These are phyloP conservation scores for Flaveria linearis DNA, from an alignment of 129 eudicot genomes.

Conservation along the genomic window DNA sequence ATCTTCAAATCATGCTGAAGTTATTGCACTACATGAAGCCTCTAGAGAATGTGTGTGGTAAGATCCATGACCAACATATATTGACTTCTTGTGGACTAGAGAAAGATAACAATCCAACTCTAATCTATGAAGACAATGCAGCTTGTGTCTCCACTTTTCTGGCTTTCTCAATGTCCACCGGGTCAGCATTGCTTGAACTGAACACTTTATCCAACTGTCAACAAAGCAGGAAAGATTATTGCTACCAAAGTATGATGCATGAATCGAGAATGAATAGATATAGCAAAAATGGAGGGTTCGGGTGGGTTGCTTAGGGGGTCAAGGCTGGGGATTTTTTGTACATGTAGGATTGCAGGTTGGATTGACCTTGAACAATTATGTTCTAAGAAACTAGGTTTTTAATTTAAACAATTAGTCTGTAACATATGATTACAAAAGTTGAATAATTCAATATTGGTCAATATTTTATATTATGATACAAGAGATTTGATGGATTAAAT, in stretches of 20 bases:
- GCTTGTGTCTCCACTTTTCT: too few relatives aligned
- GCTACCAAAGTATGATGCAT: background rate
- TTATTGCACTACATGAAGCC: too few relatives aligned
- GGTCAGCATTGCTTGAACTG: conserved; percentile 55
- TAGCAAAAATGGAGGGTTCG: background rate
- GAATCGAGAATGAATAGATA: background rate
- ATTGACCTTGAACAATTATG: background rate
- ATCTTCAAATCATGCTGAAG: too few relatives aligned
- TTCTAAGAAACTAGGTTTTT: background rate
- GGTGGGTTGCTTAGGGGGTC: background rate
- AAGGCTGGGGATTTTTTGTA: background rate
- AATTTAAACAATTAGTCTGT: background rate
- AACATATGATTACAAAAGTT: background rate
- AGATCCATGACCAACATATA: too few relatives aligned
- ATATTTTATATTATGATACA: background rate
- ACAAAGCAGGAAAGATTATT: conserved; percentile 7
- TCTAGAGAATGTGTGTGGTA: too few relatives aligned
- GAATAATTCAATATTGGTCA: background rate
- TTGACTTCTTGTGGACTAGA: too few relatives aligned
- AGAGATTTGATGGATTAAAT: background rate
- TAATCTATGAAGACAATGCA: too few relatives aligned
- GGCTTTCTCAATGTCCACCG: conserved; percentile 65
- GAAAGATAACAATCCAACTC: too few relatives aligned
- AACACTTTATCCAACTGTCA: conserved; percentile 78
- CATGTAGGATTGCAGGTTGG: background rate